Base-by-base conservation (phyloP, 106 monocot species). In the Acorus gramineus region DNA sequence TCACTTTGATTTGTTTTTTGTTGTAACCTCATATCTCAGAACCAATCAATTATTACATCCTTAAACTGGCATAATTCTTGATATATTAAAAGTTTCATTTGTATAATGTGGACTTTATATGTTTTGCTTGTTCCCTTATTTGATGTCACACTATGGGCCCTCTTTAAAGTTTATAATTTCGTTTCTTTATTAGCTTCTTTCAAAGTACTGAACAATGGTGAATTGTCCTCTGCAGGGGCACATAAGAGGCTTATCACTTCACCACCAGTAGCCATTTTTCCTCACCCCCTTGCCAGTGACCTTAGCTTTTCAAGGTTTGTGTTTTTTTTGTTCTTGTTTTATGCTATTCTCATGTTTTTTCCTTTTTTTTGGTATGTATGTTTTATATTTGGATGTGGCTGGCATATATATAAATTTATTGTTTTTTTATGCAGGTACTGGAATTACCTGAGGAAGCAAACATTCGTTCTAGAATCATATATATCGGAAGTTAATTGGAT, bases 391-490 rank as follows among this genome's bases (percentile, higher is more conserved):
- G 42, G 52, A 59, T 56, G 6, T 45, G 44, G 4, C 5, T 49
- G 1, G 28, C 28, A 28, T 28, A 28, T 65, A 10, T 44, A 14
- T 56, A 2, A 10, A 53, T 44, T 42, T 48, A 4, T 47, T 46
- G 13, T 2, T 56, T 44, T 60, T 52, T 59, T 42, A 46, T 77
- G 73, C 73, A 98, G 98, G 65, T 98, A 92, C 73, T 98, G 98
- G 98, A 98, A 98, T 77, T 98, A 98, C 68, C 74, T 98, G 47
- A 81, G 91, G 77, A 99, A 99, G 76, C 98, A 99, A 77, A 99
- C 98, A 48, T 92, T 99, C 84, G 92, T 99, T 69, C 65, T 99
- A 12, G 98, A 99, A 74, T 99, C 98, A 47, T 99, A 92, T 52
- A 82, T 83, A 69, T 89, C 92, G 46, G 77, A 58, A 11, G 89